Percentiles rank a stretch among this genome's conserved stretches.
phyloP scores from a whole-genome alignment of 148 eudicot genomes.

The Euryodendron excelsum region DNA sequence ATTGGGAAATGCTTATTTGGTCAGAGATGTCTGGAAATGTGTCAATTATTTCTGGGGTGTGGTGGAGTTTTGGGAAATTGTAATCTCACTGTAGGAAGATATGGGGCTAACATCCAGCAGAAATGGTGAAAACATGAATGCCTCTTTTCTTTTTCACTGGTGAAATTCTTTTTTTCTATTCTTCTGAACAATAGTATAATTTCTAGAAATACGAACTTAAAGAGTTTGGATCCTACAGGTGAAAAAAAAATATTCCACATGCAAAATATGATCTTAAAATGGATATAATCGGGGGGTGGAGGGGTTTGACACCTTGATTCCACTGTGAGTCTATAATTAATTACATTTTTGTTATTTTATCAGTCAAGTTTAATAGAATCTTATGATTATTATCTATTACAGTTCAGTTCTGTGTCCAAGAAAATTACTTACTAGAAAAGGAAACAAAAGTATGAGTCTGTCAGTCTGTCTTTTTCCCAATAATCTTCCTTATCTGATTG shows the following conservation, averaged over 20 bases:
- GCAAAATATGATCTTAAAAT: neutral
- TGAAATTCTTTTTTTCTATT: neutral
- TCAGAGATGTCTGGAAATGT: conserved; percentile 1
- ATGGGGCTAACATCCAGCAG: neutral
- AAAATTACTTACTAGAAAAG: neutral
- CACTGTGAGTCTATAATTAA: neutral
- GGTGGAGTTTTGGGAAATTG: neutral
- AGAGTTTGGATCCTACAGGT: neutral
- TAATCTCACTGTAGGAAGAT: neutral
- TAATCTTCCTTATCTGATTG: neutral
- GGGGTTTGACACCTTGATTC: neutral
- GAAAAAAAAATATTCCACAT: neutral
- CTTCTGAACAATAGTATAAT: neutral
- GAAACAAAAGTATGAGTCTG: neutral
- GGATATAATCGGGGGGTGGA: neutral
- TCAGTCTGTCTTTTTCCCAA: neutral
- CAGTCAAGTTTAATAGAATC: neutral
- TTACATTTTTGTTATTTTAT: neutral
- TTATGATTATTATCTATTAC: neutral
- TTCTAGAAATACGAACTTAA: neutral
- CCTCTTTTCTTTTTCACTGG: neutral
- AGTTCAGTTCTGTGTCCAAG: neutral
- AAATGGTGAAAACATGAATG: neutral
- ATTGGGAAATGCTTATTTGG: neutral
- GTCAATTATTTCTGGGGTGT: neutral